Conservation (phyloP, 176 grass and related monocot genomes). For the Oryza punctata region DNA sequence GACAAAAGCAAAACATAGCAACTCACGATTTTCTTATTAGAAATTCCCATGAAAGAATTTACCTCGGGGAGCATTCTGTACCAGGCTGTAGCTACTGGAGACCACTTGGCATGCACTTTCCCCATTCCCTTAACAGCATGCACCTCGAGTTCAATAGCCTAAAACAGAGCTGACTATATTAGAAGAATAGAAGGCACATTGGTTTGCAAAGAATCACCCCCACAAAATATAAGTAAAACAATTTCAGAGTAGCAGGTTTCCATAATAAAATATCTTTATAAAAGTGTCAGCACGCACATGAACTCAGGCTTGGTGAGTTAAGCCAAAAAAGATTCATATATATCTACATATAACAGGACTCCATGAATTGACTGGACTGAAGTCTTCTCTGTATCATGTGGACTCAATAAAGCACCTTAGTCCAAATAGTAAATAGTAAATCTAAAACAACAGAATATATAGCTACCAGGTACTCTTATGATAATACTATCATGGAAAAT, state of each 20-base stretch:
- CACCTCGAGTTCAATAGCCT: conserved; percentile 90
- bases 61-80: conserved; percentile 98
- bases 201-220: conserved; percentile 3
- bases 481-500: not conserved
- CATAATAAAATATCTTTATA: not conserved
- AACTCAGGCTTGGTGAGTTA: conserved; percentile 16
- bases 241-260: not conserved
- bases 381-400: not conserved
- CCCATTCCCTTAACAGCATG: conserved; percentile 91
- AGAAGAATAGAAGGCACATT: not conserved
- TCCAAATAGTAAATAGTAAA: conserved; percentile 13
- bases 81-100: conserved; percentile 94
- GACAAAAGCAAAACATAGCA: not conserved
- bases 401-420: conserved; percentile 13
- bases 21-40: conserved; percentile 14
- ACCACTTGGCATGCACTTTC: conserved; percentile 97
- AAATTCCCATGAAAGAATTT: conserved; percentile 24
- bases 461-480: not conserved
- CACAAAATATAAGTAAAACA: conserved; percentile 1
- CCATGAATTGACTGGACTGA: not conserved
- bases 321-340: not conserved
- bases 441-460: conserved; percentile 12
- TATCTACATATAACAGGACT: conserved; percentile 1
- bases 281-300: not conserved
- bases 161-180: conserved; percentile 14